Evolutionary conservation across 1,139 yeast species (phyloP).

Genomic region (Hansenula sp.): DNA sequence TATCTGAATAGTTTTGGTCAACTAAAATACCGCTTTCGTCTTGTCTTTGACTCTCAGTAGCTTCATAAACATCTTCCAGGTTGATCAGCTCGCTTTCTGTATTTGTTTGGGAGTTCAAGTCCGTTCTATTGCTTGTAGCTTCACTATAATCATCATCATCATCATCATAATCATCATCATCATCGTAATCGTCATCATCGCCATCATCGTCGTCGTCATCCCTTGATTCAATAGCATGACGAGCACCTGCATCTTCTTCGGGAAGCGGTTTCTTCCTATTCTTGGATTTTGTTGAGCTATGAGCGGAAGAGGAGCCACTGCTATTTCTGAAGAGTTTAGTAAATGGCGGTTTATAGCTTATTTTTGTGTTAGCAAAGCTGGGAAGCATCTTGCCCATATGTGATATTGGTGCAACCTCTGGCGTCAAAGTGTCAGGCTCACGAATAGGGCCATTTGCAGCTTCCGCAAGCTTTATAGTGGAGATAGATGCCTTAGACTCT

Average conservation of each 20-base stretch:
- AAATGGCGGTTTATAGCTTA: slow-evolving; percentile 9
- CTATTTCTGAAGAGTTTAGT: slow-evolving; percentile 20
- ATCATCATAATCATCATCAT: slow-evolving; percentile 18
- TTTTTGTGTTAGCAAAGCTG: neutral
- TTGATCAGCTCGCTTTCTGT: slow-evolving; percentile 5
- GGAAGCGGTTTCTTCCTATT: neutral
- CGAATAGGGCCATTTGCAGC: neutral
- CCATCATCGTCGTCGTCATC: slow-evolving; percentile 8
- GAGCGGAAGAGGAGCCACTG: slow-evolving; percentile 12
- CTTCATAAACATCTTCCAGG: slow-evolving; percentile 13
- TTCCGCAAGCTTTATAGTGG: neutral
- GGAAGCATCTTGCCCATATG: neutral
- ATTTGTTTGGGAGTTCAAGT: slow-evolving; percentile 2
- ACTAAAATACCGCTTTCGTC: slow-evolving; percentile 20
- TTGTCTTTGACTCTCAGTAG: slow-evolving; percentile 11
- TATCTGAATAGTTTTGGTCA: slow-evolving; percentile 21
- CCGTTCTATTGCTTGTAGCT: neutral
- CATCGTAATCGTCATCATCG: slow-evolving; percentile 5
- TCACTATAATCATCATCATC: slow-evolving; percentile 3
- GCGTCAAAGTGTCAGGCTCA: neutral
- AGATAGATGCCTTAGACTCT: neutral
- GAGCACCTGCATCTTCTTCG: slow-evolving; percentile 12
- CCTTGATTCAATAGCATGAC: slow-evolving; percentile 11
- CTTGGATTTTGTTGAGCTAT: neutral
- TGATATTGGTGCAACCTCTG: neutral